Evolutionary conservation across 306 rosid genomes (phyloP).

Genomic region (Bauhinia variegata): DNA sequence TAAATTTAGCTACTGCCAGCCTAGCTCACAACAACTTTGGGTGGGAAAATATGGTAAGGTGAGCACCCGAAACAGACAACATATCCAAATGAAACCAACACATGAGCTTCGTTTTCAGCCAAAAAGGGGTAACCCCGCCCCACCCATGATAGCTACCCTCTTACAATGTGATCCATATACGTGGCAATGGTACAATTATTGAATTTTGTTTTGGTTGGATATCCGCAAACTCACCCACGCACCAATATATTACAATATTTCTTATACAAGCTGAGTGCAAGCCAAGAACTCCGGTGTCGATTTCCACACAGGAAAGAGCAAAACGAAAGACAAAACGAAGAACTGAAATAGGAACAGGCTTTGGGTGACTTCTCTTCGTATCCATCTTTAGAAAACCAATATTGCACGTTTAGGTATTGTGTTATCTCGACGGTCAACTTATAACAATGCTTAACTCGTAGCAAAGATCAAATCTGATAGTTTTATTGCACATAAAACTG

Average conservation of each 20-base stretch:
- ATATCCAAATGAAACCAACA: constrained; percentile 54
- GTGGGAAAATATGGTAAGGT: constrained; percentile 45
- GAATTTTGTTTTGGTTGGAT: constrained; percentile 43
- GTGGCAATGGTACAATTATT: constrained; percentile 64
- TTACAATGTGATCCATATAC: constrained; percentile 55
- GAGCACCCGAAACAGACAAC: constrained; percentile 40
- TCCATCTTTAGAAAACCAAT: too few species aligned
- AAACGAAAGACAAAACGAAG: too few species aligned
- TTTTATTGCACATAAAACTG: too few species aligned
- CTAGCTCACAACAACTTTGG: constrained; percentile 59
- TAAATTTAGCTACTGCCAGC: constrained; percentile 63
- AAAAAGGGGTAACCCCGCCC: constrained; percentile 62
- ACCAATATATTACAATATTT: constrained; percentile 7
- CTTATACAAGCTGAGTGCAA: too few species aligned
- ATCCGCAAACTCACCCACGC: constrained; percentile 30
- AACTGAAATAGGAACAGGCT: too few species aligned
- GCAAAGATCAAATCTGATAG: too few species aligned
- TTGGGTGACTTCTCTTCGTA: too few species aligned
- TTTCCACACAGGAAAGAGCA: too few species aligned
- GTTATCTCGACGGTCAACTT: too few species aligned
- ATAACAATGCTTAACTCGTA: too few species aligned
- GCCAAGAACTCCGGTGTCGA: too few species aligned
- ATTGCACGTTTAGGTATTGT: too few species aligned
- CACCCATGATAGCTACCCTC: constrained; percentile 56
- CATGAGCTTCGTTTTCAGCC: constrained; percentile 57